Percentiles rank a stretch among this genome's conserved stretches.
Evolutionary conservation across 2,329 filamentous ascomycete species (phyloP).

Genomic region (Leptographium procerum): DNA sequence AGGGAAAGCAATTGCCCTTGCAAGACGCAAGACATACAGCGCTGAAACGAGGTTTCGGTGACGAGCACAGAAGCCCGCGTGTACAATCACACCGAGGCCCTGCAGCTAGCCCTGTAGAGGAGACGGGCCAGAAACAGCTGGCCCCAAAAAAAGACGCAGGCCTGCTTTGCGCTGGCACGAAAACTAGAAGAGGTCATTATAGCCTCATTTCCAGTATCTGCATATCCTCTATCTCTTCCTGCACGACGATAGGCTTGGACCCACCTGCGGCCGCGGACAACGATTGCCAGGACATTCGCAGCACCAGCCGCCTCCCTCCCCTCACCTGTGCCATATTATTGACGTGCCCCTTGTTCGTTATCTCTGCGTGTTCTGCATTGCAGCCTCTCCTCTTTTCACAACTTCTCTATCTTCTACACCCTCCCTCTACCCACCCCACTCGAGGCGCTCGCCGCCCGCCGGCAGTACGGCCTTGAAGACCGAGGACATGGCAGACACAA

Average conservation of each 20-base stretch:
- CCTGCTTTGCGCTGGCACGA: not conserved
- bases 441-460: constrained; percentile 29
- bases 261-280: not conserved
- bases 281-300: not conserved
- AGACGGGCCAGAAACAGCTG: not conserved
- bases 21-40: too few species aligned
- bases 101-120: not conserved
- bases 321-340: not conserved
- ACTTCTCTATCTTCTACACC: not conserved
- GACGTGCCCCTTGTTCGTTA: not conserved
- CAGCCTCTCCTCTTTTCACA: not conserved
- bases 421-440: not conserved
- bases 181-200: not conserved
- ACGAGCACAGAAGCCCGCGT: not conserved
- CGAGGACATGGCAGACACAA: constrained; percentile 52
- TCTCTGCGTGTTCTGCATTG: not conserved
- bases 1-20: not conserved
- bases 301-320: too few species aligned
- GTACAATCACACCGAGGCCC: not conserved
- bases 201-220: not conserved
- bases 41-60: not conserved
- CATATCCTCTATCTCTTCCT: not conserved
- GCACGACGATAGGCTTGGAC: constrained; percentile 1
- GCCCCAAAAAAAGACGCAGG: not conserved
- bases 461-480: constrained; percentile 24